Evolutionary conservation across 2,329 filamentous ascomycete species (phyloP).

Genomic region (Aspergillus melleus): DNA sequence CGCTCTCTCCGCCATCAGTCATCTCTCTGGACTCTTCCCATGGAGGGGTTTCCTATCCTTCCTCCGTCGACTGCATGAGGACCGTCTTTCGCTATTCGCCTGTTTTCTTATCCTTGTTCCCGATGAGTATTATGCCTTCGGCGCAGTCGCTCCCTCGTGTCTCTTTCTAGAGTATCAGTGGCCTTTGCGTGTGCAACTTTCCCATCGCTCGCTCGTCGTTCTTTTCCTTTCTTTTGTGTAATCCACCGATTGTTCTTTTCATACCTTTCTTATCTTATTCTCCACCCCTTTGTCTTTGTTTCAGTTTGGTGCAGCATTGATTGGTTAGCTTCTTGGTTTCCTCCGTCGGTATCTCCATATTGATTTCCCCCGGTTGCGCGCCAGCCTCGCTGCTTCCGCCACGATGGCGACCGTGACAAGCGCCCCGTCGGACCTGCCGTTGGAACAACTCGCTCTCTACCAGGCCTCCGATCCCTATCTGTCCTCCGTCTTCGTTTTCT

Average conservation of each 20-base stretch:
- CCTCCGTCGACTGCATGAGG: constrained; percentile 20
- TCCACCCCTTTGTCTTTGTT: not conserved
- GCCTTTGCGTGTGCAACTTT: not conserved
- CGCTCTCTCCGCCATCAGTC: constrained; percentile 6
- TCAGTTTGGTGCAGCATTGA: not conserved
- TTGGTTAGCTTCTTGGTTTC: not conserved
- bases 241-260: not conserved
- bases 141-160: constrained; percentile 7
- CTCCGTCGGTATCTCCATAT: constrained; percentile 1
- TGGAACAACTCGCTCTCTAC: constrained; percentile 83
- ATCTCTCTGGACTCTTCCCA: constrained; percentile 4
- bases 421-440: constrained; percentile 72
- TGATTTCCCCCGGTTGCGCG: constrained; percentile 12
- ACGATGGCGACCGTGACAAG: constrained; percentile 82
- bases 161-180: constrained; percentile 7
- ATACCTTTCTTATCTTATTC: constrained; percentile 4
- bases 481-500: constrained; percentile 83
- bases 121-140: constrained; percentile 17
- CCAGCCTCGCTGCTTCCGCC: constrained; percentile 11
- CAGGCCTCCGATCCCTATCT: constrained; percentile 80
- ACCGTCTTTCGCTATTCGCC: constrained; percentile 15
- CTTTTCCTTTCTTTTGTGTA: constrained; percentile 1
- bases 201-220: constrained; percentile 3
- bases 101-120: not conserved
- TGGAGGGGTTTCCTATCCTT: constrained; percentile 23